phyloP scores from a whole-genome alignment of 1,284 basidiomycete genomes.

The Sporisorium sorghi region DNA sequence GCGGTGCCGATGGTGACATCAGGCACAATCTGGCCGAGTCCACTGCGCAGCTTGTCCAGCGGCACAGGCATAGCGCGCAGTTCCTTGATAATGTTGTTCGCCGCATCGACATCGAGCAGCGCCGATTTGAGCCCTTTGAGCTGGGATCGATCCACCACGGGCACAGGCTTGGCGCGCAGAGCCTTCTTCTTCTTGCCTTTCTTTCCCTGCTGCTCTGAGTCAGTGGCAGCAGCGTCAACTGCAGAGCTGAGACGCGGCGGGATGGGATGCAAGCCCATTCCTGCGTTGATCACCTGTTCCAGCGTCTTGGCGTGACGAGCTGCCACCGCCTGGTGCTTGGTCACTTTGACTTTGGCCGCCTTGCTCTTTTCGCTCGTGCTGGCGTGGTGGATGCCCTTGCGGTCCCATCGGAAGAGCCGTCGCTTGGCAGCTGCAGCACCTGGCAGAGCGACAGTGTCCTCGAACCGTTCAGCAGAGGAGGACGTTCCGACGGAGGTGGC shows the following conservation, averaged over 20 bases:
- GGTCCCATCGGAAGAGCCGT: slow-evolving; percentile 46
- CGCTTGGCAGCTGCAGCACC: slow-evolving; percentile 40
- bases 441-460: slow-evolving; percentile 23
- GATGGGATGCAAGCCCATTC: slow-evolving; percentile 48
- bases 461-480: slow-evolving; percentile 16
- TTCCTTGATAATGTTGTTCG: slow-evolving; percentile 61
- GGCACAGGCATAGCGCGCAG: slow-evolving; percentile 55
- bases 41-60: slow-evolving; percentile 28
- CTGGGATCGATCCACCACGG: slow-evolving; percentile 43
- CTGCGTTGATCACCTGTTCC: slow-evolving; percentile 61
- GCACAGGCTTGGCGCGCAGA: slow-evolving; percentile 27
- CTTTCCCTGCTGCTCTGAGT: slow-evolving; percentile 6
- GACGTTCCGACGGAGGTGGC: slow-evolving; percentile 13
- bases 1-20: slow-evolving; percentile 41
- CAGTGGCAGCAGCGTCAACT: background rate
- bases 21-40: slow-evolving; percentile 23
- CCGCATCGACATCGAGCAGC: slow-evolving; percentile 52
- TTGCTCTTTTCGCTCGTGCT: slow-evolving; percentile 31
- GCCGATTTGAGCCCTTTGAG: slow-evolving; percentile 57
- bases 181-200: slow-evolving; percentile 38
- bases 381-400: slow-evolving; percentile 39
- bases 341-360: slow-evolving; percentile 50
- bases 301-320: slow-evolving; percentile 60
- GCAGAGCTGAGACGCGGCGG: slow-evolving; percentile 28
- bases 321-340: slow-evolving; percentile 51